Base-by-base conservation (phyloP, 768 basidiomycete species). In the Phanerochaete carnosa region DNA sequence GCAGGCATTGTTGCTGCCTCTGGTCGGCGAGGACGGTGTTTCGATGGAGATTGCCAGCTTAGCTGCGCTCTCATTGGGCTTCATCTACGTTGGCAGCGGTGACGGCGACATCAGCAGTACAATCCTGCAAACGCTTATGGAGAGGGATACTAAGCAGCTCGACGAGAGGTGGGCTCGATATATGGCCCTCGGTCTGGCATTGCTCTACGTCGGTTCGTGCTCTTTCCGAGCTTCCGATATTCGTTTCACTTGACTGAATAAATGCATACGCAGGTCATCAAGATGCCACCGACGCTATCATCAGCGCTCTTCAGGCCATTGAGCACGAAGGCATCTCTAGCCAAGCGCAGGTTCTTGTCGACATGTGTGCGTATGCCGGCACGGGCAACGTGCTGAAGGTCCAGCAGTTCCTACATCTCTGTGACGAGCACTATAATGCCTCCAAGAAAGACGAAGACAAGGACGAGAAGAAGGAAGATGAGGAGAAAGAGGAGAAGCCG, bases 101-200 rank as follows among this genome's bases (percentile, higher is more conserved):
- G 90, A 98, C 65, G 95, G 95, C 5, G 97, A 99, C 64, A 87
- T 97, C 16, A 89, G 94, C 8, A 85, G 86, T 60, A 86, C 89
- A 0, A 94, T 99, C 58, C 76, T 98, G 69, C 94, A 96, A 76
- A 89, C 91, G 2, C 72, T 99, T 69, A 92, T 95, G 91, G 94
- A 96, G 72, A 76, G 84, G 33, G 85, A 83, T 1, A 88, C 88
- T 58, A 83, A 84, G 62, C 84, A 86, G 23, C 76, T 98, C 9
- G 87, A 88, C 60, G 94, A 95, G 73, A 97, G 97, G 75, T 99
- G 96, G 95, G 85, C 92, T 1, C 79, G 90, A 53, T 99, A 94
- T 73, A 84, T 98, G 83, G 88, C 82, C 11, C 77, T 99, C 37
- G 96, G 94, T 22, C 77, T 99, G 39, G 97, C 91, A 2, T 76